Base-by-base conservation (phyloP, 2,329 filamentous ascomycete genomes). In the Coniella lustricola region DNA sequence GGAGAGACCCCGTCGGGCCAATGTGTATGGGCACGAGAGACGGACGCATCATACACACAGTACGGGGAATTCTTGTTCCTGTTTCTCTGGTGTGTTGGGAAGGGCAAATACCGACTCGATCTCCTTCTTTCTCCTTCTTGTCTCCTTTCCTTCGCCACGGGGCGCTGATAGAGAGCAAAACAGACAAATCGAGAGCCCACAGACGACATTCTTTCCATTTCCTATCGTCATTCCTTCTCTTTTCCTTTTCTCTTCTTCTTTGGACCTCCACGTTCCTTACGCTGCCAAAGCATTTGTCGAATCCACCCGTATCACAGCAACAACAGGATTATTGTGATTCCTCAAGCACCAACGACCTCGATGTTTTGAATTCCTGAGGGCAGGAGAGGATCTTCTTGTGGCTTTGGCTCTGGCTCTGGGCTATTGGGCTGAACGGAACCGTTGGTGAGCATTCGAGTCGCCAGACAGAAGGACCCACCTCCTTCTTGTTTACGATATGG, bases 261-360 rank as follows among this genome's bases (percentile, higher is more conserved):
- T 40, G 48, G 35, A 21, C 38, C 46, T 29, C 31, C 66, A 66
- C 66, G 60, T 62, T 60, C 62, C 61, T 62, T 68, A 70, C 69
- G 69, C 67, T 67, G 69, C 54, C 57, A 65, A 31, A 67, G 57
- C 67, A 69, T 69, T 67, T 67, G 65, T 69, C 61, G 61, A 63
- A 59, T 39, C 16, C 10, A 18, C 13, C 38, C 25, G 44, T 39
- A 20, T 32, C 37, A 46, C 44, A 33, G 35, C 43, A 38, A 38
- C 43, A 20, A 35, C 60, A 5, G 25, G 25, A 29, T 60, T 60
- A 57, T 61, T 60, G 57, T 59, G 62, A 39, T 12, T 29, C 17
- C 18, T 20, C 33, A 14, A 36, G 3, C 14, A 40, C n/a, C 14
- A 13, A 13, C 14, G 42, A 33, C 41, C 43, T 44, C 38, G 14